Evolutionary conservation across 768 basidiomycete genomes (phyloP), one percentile per base, ranked within the genome.

Genomic region (Galerina marginata): DNA sequence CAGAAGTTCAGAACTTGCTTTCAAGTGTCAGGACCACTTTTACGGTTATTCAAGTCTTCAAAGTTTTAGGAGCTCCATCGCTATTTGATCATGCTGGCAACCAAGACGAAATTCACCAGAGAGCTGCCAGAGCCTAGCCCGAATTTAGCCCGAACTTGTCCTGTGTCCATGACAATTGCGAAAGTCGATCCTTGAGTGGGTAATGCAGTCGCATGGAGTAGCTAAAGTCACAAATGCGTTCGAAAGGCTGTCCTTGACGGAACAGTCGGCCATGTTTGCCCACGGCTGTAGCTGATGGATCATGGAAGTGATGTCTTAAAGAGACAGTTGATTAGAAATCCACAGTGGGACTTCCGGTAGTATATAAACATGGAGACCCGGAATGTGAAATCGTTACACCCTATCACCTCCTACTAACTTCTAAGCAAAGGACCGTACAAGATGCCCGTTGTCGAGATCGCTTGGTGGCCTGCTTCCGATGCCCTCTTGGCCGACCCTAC

Each of bases 361-460:
- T n/a, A 44, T 54, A 56, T 55, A 55, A 55, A 46, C 43, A 40
- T 36, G 43, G 59, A 40, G 2, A 42, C 42, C 6, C 56, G 42
- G 16, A 59, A 38, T 15, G 25, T 29, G 20, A 39, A 26, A 20
- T 20, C 20, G 20, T 45, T 49, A 10, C 23, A 25, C 26, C 20
- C 23, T 49, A 7, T 26, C 26, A 26, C 5, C 29, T 11, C 26
- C 11, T 49, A 7, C 9, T 25, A 33, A 16, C 11, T 49, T 1
- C 9, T 25, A 33, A 16, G 4, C 6, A 4, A 33, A 49, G 16
- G 10, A 33, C 14, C 15, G 12, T n/a, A 9, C 43, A 43, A 45
- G 14, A 62, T 73, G 71, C 69, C 72, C 12, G 47, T 66, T 51
- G 55, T 74, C 57, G 71, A 73, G 51, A 63, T 73, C 25, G 64